Conservation (phyloP, 2,329 filamentous ascomycete genomes). For the Fusarium verrucosum region DNA sequence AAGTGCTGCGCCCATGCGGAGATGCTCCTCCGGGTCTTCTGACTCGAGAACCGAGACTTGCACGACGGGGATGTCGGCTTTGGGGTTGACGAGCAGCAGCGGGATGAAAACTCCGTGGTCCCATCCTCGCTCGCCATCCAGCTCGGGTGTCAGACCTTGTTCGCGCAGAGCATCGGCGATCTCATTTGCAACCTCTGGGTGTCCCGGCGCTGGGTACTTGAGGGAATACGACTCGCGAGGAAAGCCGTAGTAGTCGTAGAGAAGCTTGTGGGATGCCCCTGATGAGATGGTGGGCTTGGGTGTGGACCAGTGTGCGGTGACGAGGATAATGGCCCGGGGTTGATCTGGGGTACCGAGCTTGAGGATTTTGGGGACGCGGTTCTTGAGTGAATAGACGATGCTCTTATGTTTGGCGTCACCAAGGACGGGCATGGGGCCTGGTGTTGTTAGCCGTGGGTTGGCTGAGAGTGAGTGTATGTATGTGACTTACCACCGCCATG, state of each 20-base stretch:
- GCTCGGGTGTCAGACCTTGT: constrained; percentile 55
- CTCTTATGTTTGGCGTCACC: constrained; percentile 62
- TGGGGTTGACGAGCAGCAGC: constrained; percentile 62
- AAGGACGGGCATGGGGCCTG: constrained; percentile 66
- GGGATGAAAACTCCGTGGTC: constrained; percentile 71
- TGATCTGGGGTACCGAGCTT: constrained; percentile 60
- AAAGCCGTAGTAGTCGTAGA: constrained; percentile 70
- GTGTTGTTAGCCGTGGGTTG: background rate
- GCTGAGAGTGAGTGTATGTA: background rate
- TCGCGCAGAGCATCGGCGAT: constrained; percentile 57
- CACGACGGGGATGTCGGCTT: constrained; percentile 63
- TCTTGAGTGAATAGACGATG: constrained; percentile 62
- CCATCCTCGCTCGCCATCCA: constrained; percentile 59
- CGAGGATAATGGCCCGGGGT: constrained; percentile 62
- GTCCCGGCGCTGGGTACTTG: constrained; percentile 65
- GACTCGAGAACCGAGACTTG: constrained; percentile 64
- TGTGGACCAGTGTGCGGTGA: constrained; percentile 68
- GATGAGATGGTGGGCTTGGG: constrained; percentile 61
- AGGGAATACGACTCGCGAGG: constrained; percentile 64
- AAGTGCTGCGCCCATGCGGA: constrained; percentile 64
- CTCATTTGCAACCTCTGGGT: constrained; percentile 61
- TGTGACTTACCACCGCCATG: constrained; percentile 56
- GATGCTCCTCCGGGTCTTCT: constrained; percentile 60
- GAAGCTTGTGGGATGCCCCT: constrained; percentile 56
- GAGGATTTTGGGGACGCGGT: constrained; percentile 64